Base-by-base conservation (phyloP, 495 filamentous ascomycete genomes). In the Tuber umbilicatum region DNA sequence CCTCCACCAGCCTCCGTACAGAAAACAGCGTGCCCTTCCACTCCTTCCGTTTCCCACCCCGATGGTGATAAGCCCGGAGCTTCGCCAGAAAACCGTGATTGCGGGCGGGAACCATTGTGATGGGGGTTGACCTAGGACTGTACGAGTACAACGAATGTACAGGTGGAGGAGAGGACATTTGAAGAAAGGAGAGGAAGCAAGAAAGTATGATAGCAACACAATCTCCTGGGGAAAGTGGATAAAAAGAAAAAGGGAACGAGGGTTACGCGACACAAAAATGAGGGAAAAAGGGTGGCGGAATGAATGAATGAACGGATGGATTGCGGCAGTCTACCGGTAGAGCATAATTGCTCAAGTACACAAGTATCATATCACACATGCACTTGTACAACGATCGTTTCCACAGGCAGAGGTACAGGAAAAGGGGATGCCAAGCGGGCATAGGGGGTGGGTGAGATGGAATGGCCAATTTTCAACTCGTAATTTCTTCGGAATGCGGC, bases 1-100 rank as follows among this genome's bases (percentile, higher is more conserved):
- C 81, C 19, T 92, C 88, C 72, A 97, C 83, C 21, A 88, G 81
- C 82, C 93, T 91, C 68, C 89, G 86, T 45, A 93, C 16, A 23
- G 69, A 75, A 35, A 79, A 69, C 17, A 37, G 69, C 23, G 68
- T 21, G 9, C 69, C 70, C 60, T 70, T 72, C 64, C 72, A 47
- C 7, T 23, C 42, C 55, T 64, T 64, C 55, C 27, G 55, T 35
- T 35, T 14, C 55, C 55, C 55, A 19, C 14, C 16, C 55, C 27
- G 27, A 64, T 31, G 19, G 27, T 5, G 35, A 35, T 35, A 19
- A 4, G 12, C 14, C 55, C 31, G 12, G 12, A 35, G 5, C 0
- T 35, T 64, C 16, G 55, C 55, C 7, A 64, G 5, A 35, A 64
- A 17, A 17, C 55, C 3, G 14, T 14, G 27, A 17, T 64, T 35